Evolutionary conservation across 306 rosid species (phyloP).

Genomic region (Rosa rugosa): DNA sequence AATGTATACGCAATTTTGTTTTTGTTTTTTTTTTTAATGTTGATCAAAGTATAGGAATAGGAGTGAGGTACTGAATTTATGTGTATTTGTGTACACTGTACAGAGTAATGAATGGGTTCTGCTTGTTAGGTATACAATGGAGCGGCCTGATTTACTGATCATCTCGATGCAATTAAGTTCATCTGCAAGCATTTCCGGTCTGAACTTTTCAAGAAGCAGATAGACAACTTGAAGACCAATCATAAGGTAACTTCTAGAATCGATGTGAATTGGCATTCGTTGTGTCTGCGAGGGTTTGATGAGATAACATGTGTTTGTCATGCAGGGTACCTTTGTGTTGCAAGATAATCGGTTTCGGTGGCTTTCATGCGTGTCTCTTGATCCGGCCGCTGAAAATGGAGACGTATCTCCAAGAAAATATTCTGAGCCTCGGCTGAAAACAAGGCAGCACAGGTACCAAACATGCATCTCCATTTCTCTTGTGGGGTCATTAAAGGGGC

Average conservation of each 20-base stretch:
- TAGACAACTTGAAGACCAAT: constrained; percentile 94
- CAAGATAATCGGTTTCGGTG: constrained; percentile 87
- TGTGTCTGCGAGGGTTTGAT: constrained; percentile 15
- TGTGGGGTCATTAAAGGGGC: constrained; percentile 96
- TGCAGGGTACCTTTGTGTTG: constrained; percentile 92
- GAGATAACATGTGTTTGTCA: constrained; percentile 8
- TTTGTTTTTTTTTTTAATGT: too few species aligned
- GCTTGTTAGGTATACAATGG: constrained; percentile 72
- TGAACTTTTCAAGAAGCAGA: constrained; percentile 94
- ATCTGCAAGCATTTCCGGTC: constrained; percentile 98
- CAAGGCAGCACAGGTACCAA: constrained; percentile 64
- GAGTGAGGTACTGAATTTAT: not conserved
- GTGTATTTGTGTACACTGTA: too few species aligned
- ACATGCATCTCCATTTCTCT: constrained; percentile 92
- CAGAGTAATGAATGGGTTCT: not conserved
- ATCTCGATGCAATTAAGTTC: constrained; percentile 91
- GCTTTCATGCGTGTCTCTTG: constrained; percentile 71
- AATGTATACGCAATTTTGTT: not conserved
- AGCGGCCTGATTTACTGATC: constrained; percentile 87
- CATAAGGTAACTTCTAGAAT: constrained; percentile 56
- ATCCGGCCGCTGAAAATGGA: constrained; percentile 58
- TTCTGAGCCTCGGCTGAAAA: constrained; percentile 50
- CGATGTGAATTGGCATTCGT: constrained; percentile 7
- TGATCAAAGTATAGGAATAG: constrained; percentile 1
- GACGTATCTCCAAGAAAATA: constrained; percentile 46